phyloP scores from a whole-genome alignment of 805 yeast species.

The Candida easanensis region DNA sequence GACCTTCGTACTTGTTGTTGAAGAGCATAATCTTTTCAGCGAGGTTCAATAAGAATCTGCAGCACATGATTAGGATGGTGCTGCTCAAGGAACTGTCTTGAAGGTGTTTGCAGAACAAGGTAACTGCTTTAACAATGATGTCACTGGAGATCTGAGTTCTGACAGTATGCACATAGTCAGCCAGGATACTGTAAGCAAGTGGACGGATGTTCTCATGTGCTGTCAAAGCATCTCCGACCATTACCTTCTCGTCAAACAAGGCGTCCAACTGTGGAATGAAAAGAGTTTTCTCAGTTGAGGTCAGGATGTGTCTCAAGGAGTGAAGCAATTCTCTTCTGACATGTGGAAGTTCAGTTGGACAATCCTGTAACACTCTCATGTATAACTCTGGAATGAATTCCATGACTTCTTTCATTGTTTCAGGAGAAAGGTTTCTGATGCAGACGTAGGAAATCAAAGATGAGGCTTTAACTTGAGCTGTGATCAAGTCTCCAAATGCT shows the following conservation, averaged over 20 bases:
- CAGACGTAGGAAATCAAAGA: constrained; percentile 91
- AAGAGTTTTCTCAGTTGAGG: constrained; percentile 79
- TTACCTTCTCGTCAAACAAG: constrained; percentile 79
- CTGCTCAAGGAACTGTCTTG: constrained; percentile 80
- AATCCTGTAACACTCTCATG: constrained; percentile 83
- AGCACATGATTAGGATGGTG: constrained; percentile 95
- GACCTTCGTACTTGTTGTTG: constrained; percentile 72
- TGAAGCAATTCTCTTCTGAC: constrained; percentile 92
- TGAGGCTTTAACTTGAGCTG: constrained; percentile 95
- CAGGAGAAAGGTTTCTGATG: constrained; percentile 77
- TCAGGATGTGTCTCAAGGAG: constrained; percentile 91
- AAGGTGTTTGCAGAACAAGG: constrained; percentile 73
- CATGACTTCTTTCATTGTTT: constrained; percentile 53
- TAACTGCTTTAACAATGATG: constrained; percentile 86
- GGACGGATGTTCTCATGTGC: constrained; percentile 89
- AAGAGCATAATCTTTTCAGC: constrained; percentile 85
- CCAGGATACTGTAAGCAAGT: constrained; percentile 90
- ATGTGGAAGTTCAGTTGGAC: constrained; percentile 89
- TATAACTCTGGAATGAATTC: constrained; percentile 81
- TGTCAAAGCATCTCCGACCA: constrained; percentile 91
- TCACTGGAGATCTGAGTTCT: constrained; percentile 76
- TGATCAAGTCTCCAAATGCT: constrained; percentile 82
- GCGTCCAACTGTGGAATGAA: constrained; percentile 85
- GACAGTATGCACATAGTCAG: constrained; percentile 92
- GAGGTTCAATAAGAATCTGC: constrained; percentile 79